Evolutionary conservation across 2,329 filamentous ascomycete species (phyloP).

Genomic region (Alternaria longipes): DNA sequence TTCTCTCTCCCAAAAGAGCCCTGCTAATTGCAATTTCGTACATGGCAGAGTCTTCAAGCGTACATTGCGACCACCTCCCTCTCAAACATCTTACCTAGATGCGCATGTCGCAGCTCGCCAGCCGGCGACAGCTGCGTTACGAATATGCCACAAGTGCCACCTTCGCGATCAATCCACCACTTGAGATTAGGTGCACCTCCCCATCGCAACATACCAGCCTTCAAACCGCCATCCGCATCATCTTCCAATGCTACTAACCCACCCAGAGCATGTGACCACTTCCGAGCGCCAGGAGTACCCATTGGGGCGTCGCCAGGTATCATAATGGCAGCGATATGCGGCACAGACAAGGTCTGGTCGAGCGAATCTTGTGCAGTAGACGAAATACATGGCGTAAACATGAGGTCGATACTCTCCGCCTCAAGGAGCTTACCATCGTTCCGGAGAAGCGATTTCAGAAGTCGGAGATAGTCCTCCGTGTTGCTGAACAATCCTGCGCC

Average conservation of each 20-base stretch:
- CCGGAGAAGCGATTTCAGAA: slow-evolving; percentile 29
- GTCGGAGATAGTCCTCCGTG: slow-evolving; percentile 29
- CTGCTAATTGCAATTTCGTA: neutral
- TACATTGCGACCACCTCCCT: slow-evolving; percentile 21
- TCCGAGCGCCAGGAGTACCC: slow-evolving; percentile 16
- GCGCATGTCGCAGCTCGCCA: slow-evolving; percentile 31
- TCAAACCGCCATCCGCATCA: slow-evolving; percentile 18
- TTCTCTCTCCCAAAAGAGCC: neutral
- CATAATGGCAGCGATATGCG: slow-evolving; percentile 13
- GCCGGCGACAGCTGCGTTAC: slow-evolving; percentile 36
- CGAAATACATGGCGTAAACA: slow-evolving; percentile 24
- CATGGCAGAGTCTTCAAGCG: neutral
- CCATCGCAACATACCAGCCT: slow-evolving; percentile 26
- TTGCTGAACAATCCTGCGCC: slow-evolving; percentile 30
- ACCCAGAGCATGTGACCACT: slow-evolving; percentile 28
- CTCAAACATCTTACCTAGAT: slow-evolving; percentile 31
- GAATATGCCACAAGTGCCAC: slow-evolving; percentile 24
- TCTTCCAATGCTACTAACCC: slow-evolving; percentile 27
- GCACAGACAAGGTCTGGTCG: slow-evolving; percentile 10
- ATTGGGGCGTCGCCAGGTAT: slow-evolving; percentile 27
- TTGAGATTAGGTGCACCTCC: slow-evolving; percentile 34
- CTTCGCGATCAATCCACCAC: slow-evolving; percentile 39
- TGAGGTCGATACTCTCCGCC: slow-evolving; percentile 20
- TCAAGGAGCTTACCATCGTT: slow-evolving; percentile 30
- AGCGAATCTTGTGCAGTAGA: no score